Evolutionary conservation across 176 grass and related monocot genomes (phyloP), one percentile per base, ranked within the genome.

Genomic region (Phoenix dactylifera): DNA sequence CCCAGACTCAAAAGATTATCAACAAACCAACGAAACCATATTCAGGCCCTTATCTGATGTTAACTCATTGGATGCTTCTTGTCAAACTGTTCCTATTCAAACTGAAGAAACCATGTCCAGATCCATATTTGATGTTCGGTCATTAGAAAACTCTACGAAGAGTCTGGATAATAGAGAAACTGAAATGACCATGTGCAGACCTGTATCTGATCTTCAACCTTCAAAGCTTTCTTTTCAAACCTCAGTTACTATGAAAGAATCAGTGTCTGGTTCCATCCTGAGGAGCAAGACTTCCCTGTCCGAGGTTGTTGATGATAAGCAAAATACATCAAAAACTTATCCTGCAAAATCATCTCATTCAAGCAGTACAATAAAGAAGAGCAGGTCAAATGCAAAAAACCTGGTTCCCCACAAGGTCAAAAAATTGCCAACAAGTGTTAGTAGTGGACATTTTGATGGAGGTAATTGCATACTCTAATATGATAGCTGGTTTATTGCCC

Each of bases 381-480:
- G 54, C 16, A 66, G 29, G 17, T 49, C 19, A 39, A 44, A 24
- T 75, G 7, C 30, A 59, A 66, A 59, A 59, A 7, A 2, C 32
- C 16, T 23, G 4, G 24, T 32, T 1, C 14, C 48, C 3, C 62
- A 30, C 26, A 66, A 24, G 18, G 22, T 30, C 2, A 66, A 75
- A 60, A 67, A 24, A 16, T 26, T 49, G 16, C 15, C 50, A 30
- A 4, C 23, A 6, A 15, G 20, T 66, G 25, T 54, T 51, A 18
- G 44, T 57, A 66, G n/a, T 67, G 79, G 65, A 15, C 68, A 73
- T 53, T 79, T 81, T 69, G 79, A 71, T 35, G 77, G 72, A 87
- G 91, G 91, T 96, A 90, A 77, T 7, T 55, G n/a, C 51, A 49
- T 72, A 52, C 17, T 75, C 30, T 7, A 39, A 62, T 73, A 29